These are phyloP conservation scores for Thelonectria discophora DNA, from an alignment of 2,329 filamentous ascomycete genomes.

Conservation along the genomic window DNA sequence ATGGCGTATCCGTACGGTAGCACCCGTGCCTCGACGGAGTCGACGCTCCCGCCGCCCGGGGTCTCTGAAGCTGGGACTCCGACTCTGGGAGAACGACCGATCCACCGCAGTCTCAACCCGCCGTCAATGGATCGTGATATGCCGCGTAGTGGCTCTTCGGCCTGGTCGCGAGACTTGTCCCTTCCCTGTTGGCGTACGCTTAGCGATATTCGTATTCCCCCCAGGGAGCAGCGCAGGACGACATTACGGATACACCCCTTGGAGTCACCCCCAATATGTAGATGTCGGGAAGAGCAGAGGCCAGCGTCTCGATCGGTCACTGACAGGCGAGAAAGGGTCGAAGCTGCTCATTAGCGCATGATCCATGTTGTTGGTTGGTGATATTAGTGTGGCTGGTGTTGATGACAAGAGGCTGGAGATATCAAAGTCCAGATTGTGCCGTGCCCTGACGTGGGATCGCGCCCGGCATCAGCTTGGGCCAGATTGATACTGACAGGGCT, in stretches of 20 bases:
- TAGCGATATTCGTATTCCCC: too few relatives aligned
- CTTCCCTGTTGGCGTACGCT: slow-evolving; percentile 13
- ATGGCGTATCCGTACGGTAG: not conserved
- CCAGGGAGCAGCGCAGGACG: not conserved
- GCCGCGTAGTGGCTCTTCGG: not conserved
- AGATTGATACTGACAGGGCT: not conserved
- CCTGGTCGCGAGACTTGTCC: slow-evolving; percentile 6
- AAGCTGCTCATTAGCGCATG: not conserved
- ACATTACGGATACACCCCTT: not conserved
- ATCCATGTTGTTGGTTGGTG: not conserved
- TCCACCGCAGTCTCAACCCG: slow-evolving; percentile 23
- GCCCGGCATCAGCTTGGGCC: slow-evolving; percentile 12
- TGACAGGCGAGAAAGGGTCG: not conserved
- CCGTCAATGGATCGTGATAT: slow-evolving; percentile 4
- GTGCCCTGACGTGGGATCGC: not conserved
- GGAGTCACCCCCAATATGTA: not conserved
- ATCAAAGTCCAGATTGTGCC: too few relatives aligned
- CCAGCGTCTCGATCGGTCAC: not conserved
- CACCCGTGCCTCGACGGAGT: not conserved
- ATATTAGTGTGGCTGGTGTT: not conserved
- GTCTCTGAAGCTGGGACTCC: not conserved
- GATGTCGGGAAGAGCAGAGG: not conserved
- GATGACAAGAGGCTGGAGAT: too few relatives aligned
- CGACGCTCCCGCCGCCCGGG: not conserved
- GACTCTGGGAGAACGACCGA: slow-evolving; percentile 30